These are phyloP conservation scores for Pelargonium citronellum DNA, from an alignment of 441 rosid species.

Conservation along the genomic window DNA sequence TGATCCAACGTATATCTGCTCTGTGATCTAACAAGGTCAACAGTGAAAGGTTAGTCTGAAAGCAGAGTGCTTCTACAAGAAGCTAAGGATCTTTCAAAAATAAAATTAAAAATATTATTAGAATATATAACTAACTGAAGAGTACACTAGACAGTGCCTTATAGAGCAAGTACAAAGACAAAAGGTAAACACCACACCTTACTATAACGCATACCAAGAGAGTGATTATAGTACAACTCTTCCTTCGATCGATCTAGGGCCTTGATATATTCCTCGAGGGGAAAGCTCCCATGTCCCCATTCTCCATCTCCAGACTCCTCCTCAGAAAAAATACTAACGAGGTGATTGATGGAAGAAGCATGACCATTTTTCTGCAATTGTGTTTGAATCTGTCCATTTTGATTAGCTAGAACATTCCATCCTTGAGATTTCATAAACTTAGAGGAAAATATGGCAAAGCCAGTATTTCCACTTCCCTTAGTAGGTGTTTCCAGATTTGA, in stretches of 20 bases:
- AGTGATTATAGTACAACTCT: conserved; percentile 78
- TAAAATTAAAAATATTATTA: conserved; percentile 13
- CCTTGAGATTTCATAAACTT: conserved; percentile 53
- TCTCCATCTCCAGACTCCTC: conserved; percentile 71
- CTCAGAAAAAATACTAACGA: conserved; percentile 68
- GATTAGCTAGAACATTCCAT: conserved; percentile 48
- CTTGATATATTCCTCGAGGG: conserved; percentile 72
- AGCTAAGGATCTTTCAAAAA: not conserved
- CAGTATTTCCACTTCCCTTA: conserved; percentile 58
- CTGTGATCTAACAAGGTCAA: conserved; percentile 58
- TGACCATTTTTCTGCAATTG: conserved; percentile 32
- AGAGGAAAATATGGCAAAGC: conserved; percentile 68
- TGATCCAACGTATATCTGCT: conserved; percentile 84
- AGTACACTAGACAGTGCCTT: conserved; percentile 4
- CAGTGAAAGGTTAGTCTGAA: not conserved
- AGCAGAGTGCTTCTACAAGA: not conserved
- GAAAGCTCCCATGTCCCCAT: conserved; percentile 90
- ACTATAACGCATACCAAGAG: conserved; percentile 80
- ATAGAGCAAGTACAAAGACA: not conserved
- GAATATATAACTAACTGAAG: conserved; percentile 11
- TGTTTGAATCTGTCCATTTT: conserved; percentile 32
- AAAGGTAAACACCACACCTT: conserved; percentile 46
- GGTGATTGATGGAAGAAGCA: conserved; percentile 40
- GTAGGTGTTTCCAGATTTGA: conserved; percentile 43
- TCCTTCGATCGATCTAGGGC: conserved; percentile 89